Evolutionary conservation across 2,329 filamentous ascomycete species (phyloP), one percentile per base, ranked within the genome.

Genomic region (Gremmenia infestans): DNA sequence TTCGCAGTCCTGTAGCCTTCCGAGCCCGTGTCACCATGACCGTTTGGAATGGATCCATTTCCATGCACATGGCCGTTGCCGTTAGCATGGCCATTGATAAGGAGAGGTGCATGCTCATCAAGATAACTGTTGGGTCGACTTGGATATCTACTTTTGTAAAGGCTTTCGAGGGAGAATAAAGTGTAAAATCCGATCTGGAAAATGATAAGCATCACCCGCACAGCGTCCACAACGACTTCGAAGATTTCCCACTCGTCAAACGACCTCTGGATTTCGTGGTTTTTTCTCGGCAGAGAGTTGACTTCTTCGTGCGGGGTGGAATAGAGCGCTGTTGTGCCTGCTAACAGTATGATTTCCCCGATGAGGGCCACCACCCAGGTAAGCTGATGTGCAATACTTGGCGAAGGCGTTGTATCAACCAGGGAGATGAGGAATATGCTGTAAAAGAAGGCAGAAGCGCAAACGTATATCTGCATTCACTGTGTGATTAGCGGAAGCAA

Each of bases 391-490:
- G 89, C 85, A 48, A 85, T 76, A 50, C 87, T 92, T 0, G 94
- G 94, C 12, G 89, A 89, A 36, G 90, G 86, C 60, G 83, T 85
- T 68, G 88, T 88, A 71, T 97, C 92, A 66, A 96, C 79, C 55
- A 97, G 81, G 32, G 91, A 91, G 67, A 97, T 87, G 63, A 95
- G 80, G 63, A 96, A 81, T 63, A 96, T 86, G 50, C 89, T 81
- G 75, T 95, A 94, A 61, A 94, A 84, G 77, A 96, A 96, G 63
- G 91, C 88, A 46, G 89, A 87, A 53, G 87, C 90, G 55, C 90
- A 82, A 60, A 95, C 78, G 72, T 95, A 96, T 68, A 96, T 87
- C 91, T 96, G 67, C 55, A 50, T 48, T 32, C 25, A 45, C 5
- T 25, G 37, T n/a, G 12, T 50, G 32, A 54, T 63, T 51, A 42